A percentile compares a stretch with the other conserved stretches of the same genome.
These are phyloP conservation scores for Chlorella sp. DNA, from an alignment of 139 green algal genomes.

Conservation along the genomic window DNA sequence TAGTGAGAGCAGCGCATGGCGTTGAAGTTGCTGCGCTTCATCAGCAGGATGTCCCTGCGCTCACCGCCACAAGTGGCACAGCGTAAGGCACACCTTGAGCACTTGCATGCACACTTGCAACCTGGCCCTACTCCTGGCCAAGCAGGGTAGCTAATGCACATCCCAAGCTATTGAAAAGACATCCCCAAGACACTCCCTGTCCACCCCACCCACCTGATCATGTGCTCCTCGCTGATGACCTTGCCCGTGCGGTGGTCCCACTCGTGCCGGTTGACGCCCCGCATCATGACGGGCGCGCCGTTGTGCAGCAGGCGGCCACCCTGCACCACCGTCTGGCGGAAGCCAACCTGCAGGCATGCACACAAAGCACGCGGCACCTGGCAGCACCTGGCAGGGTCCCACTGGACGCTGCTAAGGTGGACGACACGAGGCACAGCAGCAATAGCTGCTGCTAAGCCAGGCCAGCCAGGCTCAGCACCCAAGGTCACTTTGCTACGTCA, in stretches of 20 bases:
- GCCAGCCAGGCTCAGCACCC: too few relatives aligned
- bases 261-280: slow-evolving; percentile 93
- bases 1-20: slow-evolving; percentile 93
- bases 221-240: slow-evolving; percentile 34
- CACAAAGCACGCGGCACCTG: neutral
- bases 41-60: slow-evolving; percentile 75
- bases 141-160: too few relatives aligned
- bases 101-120: too few relatives aligned
- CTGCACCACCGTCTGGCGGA: slow-evolving; percentile 61
- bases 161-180: too few relatives aligned
- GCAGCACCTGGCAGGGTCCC: too few relatives aligned
- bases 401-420: too few relatives aligned
- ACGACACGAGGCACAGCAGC: too few relatives aligned
- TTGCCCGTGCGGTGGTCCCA: slow-evolving; percentile 42
- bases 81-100: too few relatives aligned
- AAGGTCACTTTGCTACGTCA: too few relatives aligned
- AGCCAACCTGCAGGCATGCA: slow-evolving; percentile 53
- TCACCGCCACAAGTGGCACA: slow-evolving; percentile 21
- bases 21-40: slow-evolving; percentile 96
- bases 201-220: slow-evolving; percentile 32
- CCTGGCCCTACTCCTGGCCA: too few relatives aligned
- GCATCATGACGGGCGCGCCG: slow-evolving; percentile 60
- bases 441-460: too few relatives aligned
- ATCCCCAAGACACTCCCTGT: too few relatives aligned
- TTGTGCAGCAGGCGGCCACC: slow-evolving; percentile 80